Conservation (phyloP, 148 eudicot genomes). For the Rhododendron williamsianum region DNA sequence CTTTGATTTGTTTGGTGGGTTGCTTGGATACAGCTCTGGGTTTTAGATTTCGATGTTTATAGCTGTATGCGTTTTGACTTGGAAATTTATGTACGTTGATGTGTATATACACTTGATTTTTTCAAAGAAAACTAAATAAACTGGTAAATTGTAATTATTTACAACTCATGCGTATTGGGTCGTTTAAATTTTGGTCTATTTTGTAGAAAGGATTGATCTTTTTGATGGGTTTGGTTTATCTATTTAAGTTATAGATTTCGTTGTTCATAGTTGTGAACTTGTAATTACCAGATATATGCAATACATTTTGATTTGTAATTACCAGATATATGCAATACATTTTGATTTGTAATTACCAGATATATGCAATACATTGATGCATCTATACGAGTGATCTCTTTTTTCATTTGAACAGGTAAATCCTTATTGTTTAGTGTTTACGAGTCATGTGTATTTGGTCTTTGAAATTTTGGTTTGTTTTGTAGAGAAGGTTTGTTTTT, state of each 20-base stretch:
- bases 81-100: not conserved
- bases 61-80: not conserved
- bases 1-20: not conserved
- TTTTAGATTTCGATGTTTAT: not conserved
- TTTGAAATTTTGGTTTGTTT: not conserved
- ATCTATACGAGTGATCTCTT: not conserved
- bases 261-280: not conserved
- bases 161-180: not conserved
- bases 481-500: conserved; percentile 10
- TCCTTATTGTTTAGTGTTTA: not conserved
- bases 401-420: not conserved
- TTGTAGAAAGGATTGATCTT: conserved; percentile 9
- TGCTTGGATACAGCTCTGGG: not conserved
- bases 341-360: not conserved
- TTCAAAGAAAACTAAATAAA: not conserved
- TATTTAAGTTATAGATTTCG: not conserved
- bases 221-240: not conserved
- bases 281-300: not conserved
- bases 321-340: not conserved
- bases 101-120: too few species aligned
- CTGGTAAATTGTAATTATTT: not conserved
- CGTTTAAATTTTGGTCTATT: not conserved
- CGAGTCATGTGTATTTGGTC: not conserved
- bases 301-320: not conserved
- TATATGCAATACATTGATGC: not conserved